Evolutionary conservation across 2,329 filamentous ascomycete species (phyloP), one percentile per base, ranked within the genome.

Genomic region (Orbilia blumenaviensis): DNA sequence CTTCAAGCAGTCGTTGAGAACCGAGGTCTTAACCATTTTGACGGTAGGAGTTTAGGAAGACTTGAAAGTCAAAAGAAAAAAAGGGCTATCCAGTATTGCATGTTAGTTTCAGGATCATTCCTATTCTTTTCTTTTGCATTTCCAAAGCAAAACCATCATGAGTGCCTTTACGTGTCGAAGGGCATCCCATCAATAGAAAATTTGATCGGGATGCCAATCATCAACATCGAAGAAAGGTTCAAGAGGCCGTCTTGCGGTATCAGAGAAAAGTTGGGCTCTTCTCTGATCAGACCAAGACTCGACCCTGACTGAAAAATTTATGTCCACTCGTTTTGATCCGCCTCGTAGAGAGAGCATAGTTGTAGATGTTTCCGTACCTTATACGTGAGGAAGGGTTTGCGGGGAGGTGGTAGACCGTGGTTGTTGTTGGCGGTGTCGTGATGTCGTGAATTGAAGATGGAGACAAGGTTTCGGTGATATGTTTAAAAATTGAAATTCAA

Each of bases 11-110:
- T 99, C 95, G 90, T 98, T 96, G 86, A 99, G 94, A 84, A 98
- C 95, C 85, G 93, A 97, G 84, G 95, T 98, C 88, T 92, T 93
- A 87, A 97, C 94, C 94, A 99, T 99, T 85, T 92, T 97, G 89
- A 85, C 90, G 89, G 88, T 88, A 82, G 79, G 48, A 21, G 42
- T 60, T 50, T 77, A 61, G 46, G n/a, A 62, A 62, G 66, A 71
- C 41, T 58, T 42, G 46, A 44, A 61, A 62, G 44, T 56, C 25
- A 42, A 61, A 52, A 38, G 16, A 8, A 12, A 41, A 52, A 54
- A n/a, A n/a, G n/a, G n/a, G 58, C 64, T 69, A 52, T 69, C 64
- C 58, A 29, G 60, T 7, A 46, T 29, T 2, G 23, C 41, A 56
- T 34, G 62, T 77, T 67, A 77, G 73, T 77, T 56, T 77, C 73